Percentiles rank a stretch among this genome's conserved stretches.
Evolutionary conservation across 345 rosid species (phyloP).

Genomic region (Moringa oleifera): DNA sequence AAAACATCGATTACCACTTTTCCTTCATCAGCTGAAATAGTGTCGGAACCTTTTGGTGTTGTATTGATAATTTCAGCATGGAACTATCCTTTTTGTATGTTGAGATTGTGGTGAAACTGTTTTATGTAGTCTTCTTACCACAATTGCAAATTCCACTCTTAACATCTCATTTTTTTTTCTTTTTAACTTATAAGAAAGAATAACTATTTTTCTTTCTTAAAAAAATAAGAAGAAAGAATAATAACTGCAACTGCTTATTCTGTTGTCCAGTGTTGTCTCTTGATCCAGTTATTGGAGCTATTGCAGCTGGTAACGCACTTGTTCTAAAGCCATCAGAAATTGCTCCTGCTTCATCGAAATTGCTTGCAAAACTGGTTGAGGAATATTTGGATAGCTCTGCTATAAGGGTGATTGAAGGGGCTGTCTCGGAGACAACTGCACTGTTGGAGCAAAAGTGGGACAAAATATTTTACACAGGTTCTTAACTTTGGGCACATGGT

Average conservation of each 20-base stretch:
- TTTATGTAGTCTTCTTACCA: not conserved
- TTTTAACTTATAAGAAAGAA: not conserved
- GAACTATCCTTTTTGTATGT: slow-evolving; percentile 91
- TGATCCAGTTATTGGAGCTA: slow-evolving; percentile 93
- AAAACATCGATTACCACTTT: slow-evolving; percentile 71
- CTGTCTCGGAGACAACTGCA: slow-evolving; percentile 65
- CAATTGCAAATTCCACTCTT: not conserved
- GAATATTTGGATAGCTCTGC: slow-evolving; percentile 65
- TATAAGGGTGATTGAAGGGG: slow-evolving; percentile 80
- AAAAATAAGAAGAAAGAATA: not conserved
- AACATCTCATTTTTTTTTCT: not conserved
- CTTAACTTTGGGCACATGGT: not conserved
- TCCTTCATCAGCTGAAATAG: slow-evolving; percentile 89
- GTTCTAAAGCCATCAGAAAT: slow-evolving; percentile 94
- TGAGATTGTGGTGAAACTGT: slow-evolving; percentile 8
- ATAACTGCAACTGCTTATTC: not conserved
- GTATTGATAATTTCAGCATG: slow-evolving; percentile 90
- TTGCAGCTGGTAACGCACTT: slow-evolving; percentile 87
- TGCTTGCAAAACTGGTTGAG: slow-evolving; percentile 57
- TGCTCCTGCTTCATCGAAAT: slow-evolving; percentile 67
- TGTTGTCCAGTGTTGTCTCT: slow-evolving; percentile 64
- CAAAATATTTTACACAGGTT: slow-evolving; percentile 96
- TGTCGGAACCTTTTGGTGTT: slow-evolving; percentile 89
- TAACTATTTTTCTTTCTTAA: slow-evolving; percentile 6
- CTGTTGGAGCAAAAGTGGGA: slow-evolving; percentile 96